These are phyloP conservation scores for Prunus mongolica DNA, from an alignment of 306 rosid species.

Conservation along the genomic window DNA sequence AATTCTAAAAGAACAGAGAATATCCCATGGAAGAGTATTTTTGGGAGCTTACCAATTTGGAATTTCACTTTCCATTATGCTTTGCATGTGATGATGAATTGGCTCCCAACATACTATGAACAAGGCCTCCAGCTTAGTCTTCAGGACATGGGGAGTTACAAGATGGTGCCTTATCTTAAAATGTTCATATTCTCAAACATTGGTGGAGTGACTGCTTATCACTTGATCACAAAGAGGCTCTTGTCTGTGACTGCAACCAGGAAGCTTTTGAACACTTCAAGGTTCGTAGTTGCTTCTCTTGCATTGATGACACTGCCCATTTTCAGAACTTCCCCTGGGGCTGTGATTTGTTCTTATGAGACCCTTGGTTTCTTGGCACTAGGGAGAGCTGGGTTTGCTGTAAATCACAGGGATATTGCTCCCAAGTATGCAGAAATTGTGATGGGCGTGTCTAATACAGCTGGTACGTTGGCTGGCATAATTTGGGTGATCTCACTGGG, in stretches of 20 bases:
- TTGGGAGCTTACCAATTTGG: conserved; percentile 4
- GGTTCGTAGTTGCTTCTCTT: conserved; percentile 13
- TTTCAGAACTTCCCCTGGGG: not conserved
- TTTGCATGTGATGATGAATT: conserved; percentile 17
- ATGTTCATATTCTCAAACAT: conserved; percentile 14
- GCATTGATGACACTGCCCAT: conserved; percentile 4
- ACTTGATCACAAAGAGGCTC: conserved; percentile 6
- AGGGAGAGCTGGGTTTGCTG: conserved; percentile 21
- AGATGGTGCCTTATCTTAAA: conserved; percentile 9
- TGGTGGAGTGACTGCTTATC: conserved; percentile 22
- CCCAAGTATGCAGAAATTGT: conserved; percentile 3
- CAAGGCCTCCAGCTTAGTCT: conserved; percentile 14
- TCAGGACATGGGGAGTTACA: conserved; percentile 15
- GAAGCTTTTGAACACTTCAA: conserved; percentile 6
- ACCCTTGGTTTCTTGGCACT: conserved; percentile 9
- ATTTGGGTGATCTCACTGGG: conserved; percentile 5
- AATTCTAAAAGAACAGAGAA: not conserved
- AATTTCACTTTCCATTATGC: conserved; percentile 23
- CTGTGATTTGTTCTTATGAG: conserved; percentile 11
- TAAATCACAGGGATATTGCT: conserved; percentile 12
- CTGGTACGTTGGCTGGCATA: not conserved
- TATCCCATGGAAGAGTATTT: conserved; percentile 13
- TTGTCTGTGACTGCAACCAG: conserved; percentile 18
- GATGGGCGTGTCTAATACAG: not conserved
- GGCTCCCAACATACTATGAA: conserved; percentile 21